Percentiles rank a stretch among this genome's conserved stretches.
Conservation (phyloP, 768 basidiomycete genomes). For the Leccinellum albellum region DNA sequence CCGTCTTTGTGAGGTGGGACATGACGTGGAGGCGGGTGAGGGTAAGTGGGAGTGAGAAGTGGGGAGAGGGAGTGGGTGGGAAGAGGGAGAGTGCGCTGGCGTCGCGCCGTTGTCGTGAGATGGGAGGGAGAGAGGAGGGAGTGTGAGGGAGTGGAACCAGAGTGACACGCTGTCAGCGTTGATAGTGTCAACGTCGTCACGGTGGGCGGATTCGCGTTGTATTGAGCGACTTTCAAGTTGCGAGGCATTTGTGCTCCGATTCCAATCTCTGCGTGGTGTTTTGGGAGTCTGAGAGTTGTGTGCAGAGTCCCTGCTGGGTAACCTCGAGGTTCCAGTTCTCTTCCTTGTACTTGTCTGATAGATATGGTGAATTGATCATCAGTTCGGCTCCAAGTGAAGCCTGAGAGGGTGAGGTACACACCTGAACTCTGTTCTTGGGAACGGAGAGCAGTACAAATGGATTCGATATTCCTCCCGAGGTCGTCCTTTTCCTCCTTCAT, state of each 20-base stretch:
- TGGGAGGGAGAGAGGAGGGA: no score
- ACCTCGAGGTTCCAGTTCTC: conserved; percentile 99
- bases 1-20: no score
- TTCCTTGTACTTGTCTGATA: conserved; percentile 88
- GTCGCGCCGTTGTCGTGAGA: no score
- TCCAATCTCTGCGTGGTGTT: conserved; percentile 67
- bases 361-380: background rate
- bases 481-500: conserved; percentile 92
- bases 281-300: conserved; percentile 64
- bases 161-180: no score
- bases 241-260: conserved; percentile 77
- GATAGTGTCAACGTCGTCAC: no score
- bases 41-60: no score
- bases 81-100: no score
- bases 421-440: conserved; percentile 81
- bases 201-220: conserved; percentile 62
- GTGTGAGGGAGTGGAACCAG: no score
- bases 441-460: conserved; percentile 65
- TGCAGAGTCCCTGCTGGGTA: conserved; percentile 78
- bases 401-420: conserved; percentile 26
- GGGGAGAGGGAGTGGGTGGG: no score
- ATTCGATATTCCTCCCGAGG: conserved; percentile 75
- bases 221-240: conserved; percentile 70
- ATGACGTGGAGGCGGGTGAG: no score
- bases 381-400: background rate